A percentile compares a stretch with the other conserved stretches of the same genome.
phyloP scores from a whole-genome alignment of 2,329 filamentous ascomycete species.

The Rhinocladiella mackenziei region DNA sequence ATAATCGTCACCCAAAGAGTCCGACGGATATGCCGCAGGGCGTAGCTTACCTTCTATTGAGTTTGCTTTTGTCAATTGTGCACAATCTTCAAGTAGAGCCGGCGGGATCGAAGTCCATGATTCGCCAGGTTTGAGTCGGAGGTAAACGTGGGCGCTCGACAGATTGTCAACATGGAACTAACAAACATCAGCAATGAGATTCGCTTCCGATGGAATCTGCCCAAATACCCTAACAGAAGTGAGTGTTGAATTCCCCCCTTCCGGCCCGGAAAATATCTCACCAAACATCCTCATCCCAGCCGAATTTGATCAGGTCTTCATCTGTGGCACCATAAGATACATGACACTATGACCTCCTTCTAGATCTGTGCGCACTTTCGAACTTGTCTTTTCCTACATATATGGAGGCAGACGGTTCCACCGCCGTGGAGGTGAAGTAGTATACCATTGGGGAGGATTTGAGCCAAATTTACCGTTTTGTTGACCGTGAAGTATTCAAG shows the following conservation, averaged over 20 bases:
- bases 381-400: constrained; percentile 99
- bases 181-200: constrained; percentile 3
- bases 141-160: constrained; percentile 92
- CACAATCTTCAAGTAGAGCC: constrained; percentile 76
- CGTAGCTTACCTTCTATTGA: constrained; percentile 75
- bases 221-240: constrained; percentile 18
- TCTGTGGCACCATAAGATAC: constrained; percentile 52
- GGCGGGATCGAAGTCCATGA: constrained; percentile 78
- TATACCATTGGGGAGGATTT: no score
- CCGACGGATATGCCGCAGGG: no score
- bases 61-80: constrained; percentile 97
- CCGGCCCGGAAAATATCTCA: constrained; percentile 36
- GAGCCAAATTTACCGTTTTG: not conserved
- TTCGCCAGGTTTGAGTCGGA: constrained; percentile 73
- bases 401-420: constrained; percentile 77
- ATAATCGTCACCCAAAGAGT: no score
- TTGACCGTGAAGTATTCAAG: not conserved
- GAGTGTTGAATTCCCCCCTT: constrained; percentile 4
- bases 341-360: not conserved
- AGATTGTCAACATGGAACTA: constrained; percentile 97
- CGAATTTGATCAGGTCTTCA: constrained; percentile 91
- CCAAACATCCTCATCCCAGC: constrained; percentile 96
- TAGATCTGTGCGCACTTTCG: constrained; percentile 67
- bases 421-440: constrained; percentile 86
- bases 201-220: not conserved